phyloP scores from a whole-genome alignment of 73 alveolate species.

The Stentor roeselii region DNA sequence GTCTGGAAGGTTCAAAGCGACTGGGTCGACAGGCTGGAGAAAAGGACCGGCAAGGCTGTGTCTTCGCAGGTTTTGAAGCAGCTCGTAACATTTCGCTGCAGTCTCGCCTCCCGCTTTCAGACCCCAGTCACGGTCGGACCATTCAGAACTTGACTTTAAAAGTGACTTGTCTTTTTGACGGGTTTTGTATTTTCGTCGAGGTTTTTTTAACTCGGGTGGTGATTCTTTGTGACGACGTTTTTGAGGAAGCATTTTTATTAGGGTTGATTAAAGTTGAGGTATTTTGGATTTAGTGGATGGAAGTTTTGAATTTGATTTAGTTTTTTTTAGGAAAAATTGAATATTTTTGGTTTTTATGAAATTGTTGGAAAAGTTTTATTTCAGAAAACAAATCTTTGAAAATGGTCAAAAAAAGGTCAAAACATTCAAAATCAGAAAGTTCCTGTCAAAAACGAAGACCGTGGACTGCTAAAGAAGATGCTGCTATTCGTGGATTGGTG shows the following conservation, averaged over 20 bases:
- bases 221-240: no score
- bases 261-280: no score
- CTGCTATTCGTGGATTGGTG: constrained; percentile 13
- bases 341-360: no score
- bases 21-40: constrained; percentile 43
- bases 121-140: constrained; percentile 28
- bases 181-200: no score
- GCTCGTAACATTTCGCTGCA: constrained; percentile 12
- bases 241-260: no score
- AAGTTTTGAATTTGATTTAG: no score
- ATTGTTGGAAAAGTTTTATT: no score
- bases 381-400: background rate
- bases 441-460: constrained; percentile 12
- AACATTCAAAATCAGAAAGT: background rate
- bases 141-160: background rate
- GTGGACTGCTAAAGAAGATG: constrained; percentile 25
- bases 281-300: no score
- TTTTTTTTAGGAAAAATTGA: no score
- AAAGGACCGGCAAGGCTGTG: constrained; percentile 34
- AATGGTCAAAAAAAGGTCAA: background rate
- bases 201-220: no score
- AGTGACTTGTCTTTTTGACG: background rate
- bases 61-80: constrained; percentile 7
- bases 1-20: constrained; percentile 63
- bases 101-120: constrained; percentile 27